Percentiles rank a stretch among this genome's conserved stretches.
These are phyloP conservation scores for Colletotrichum acutatum DNA, from an alignment of 2,329 filamentous ascomycete species.

Conservation along the genomic window DNA sequence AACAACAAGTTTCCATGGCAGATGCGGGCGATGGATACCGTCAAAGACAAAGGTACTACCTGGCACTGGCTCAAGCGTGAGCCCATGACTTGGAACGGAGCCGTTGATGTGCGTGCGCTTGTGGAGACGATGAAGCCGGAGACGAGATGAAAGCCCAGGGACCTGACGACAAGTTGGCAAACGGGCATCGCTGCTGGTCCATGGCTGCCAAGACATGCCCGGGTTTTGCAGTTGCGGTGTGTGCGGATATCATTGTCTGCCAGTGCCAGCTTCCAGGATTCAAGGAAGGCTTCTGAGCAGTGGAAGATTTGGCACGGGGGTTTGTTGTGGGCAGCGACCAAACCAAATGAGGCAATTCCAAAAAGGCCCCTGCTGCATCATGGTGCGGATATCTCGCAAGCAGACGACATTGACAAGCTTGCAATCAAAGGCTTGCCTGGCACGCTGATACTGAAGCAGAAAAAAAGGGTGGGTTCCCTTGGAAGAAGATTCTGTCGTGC, in stretches of 20 bases:
- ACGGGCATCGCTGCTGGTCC: constrained; percentile 12
- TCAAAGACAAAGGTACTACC: background rate
- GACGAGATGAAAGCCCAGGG: constrained; percentile 24
- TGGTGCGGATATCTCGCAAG: constrained; percentile 14
- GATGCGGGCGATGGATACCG: background rate
- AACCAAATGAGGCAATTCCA: constrained; percentile 30
- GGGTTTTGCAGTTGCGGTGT: constrained; percentile 33
- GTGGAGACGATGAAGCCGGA: constrained; percentile 21
- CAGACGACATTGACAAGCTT: background rate
- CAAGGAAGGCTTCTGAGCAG: background rate
- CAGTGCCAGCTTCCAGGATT: too few relatives aligned
- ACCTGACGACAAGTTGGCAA: background rate
- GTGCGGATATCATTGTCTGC: constrained; percentile 12
- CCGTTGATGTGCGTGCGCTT: constrained; percentile 1
- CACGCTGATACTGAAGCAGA: background rate
- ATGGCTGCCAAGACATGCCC: constrained; percentile 25
- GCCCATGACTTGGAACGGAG: background rate
- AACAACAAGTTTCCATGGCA: background rate
- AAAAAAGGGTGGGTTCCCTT: background rate
- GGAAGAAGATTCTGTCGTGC: constrained; percentile 9
- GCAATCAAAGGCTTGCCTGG: background rate
- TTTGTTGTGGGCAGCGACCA: background rate
- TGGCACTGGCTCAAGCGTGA: background rate
- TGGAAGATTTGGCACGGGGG: background rate
- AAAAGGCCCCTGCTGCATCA: constrained; percentile 15